These are phyloP conservation scores for Arthroderma sp. DNA, from an alignment of 2,329 filamentous ascomycete genomes.

Conservation along the genomic window DNA sequence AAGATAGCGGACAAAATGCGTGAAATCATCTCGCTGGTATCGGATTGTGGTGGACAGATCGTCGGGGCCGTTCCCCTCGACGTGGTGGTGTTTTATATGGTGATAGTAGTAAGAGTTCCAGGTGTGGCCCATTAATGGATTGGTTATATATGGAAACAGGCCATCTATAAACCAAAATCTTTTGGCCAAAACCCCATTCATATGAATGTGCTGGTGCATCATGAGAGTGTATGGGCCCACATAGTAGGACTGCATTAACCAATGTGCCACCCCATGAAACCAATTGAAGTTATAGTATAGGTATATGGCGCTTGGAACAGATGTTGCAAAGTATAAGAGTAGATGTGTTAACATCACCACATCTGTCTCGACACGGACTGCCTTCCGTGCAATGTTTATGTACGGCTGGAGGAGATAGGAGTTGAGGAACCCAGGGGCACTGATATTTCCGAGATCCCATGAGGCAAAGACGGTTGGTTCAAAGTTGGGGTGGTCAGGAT, in stretches of 20 bases:
- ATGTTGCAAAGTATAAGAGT: conserved; percentile 56
- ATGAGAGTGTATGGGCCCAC: conserved; percentile 64
- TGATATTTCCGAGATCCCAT: conserved; percentile 38
- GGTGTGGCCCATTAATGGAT: conserved; percentile 68
- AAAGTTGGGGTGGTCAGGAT: conserved; percentile 36
- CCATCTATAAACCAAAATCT: conserved; percentile 45
- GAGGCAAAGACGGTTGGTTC: conserved; percentile 43
- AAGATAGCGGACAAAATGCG: conserved; percentile 58
- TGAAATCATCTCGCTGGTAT: conserved; percentile 57
- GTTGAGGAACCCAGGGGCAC: conserved; percentile 28
- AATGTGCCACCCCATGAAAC: conserved; percentile 53
- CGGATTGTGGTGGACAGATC: conserved; percentile 65
- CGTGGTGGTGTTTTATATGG: conserved; percentile 75
- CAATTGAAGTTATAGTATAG: conserved; percentile 56
- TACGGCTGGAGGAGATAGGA: conserved; percentile 47
- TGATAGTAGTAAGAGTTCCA: conserved; percentile 81
- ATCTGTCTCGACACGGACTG: conserved; percentile 56
- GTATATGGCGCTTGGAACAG: conserved; percentile 53
- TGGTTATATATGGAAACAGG: conserved; percentile 58
- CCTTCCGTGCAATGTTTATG: conserved; percentile 38
- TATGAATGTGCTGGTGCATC: conserved; percentile 77
- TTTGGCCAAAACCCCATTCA: conserved; percentile 52
- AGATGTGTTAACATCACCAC: conserved; percentile 69
- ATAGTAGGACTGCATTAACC: conserved; percentile 53
- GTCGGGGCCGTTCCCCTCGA: conserved; percentile 65